Evolutionary conservation across 1,284 basidiomycete genomes (phyloP), one percentile per base, ranked within the genome.

Genomic region (Sporisorium sorghi): DNA sequence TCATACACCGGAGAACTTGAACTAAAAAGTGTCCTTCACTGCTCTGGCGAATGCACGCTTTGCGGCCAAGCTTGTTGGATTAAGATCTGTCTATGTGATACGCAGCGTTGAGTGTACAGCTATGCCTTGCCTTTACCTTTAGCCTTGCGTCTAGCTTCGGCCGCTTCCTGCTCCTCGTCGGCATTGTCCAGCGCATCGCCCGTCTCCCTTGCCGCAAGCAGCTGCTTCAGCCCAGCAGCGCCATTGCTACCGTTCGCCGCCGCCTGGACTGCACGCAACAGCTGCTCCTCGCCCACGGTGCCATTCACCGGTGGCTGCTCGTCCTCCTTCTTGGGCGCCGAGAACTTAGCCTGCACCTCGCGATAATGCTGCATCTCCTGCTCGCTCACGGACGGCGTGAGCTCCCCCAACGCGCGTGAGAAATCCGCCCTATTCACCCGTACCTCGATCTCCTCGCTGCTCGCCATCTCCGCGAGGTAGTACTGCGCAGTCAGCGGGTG

Each of bases 291-390:
- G 8, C 47, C 67, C 26, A 47, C 33, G 47, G 26, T 28, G 17
- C 42, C 44, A 15, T 28, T 39, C 35, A 19, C 12, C n/a, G n/a
- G n/a, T n/a, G n/a, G n/a, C n/a, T n/a, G n/a, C n/a, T n/a, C 24
- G 4, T 55, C 46, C 17, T 73, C 64, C 39, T 67, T 58, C 47
- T 63, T 72, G 7, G 77, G 75, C 9, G 57, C 51, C 11, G 70
- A 72, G 89, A 96, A 95, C 60, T 89, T 88, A 71, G 87, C 85
- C 84, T 93, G 92, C 10, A 95, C 90, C 57, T 86, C 84, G 28
- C 88, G 87, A 85, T 99, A 99, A 83, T 96, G 92, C 9, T 89
- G 88, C 90, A 99, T 91, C 84, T 99, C 97, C 30, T 89, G 89
- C 68, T 91, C 88, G 78, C 91, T 94, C 10, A 99, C 93, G 82